These are phyloP conservation scores for Novymonas esmeraldas DNA, from an alignment of 208 protist species.

Conservation along the genomic window DNA sequence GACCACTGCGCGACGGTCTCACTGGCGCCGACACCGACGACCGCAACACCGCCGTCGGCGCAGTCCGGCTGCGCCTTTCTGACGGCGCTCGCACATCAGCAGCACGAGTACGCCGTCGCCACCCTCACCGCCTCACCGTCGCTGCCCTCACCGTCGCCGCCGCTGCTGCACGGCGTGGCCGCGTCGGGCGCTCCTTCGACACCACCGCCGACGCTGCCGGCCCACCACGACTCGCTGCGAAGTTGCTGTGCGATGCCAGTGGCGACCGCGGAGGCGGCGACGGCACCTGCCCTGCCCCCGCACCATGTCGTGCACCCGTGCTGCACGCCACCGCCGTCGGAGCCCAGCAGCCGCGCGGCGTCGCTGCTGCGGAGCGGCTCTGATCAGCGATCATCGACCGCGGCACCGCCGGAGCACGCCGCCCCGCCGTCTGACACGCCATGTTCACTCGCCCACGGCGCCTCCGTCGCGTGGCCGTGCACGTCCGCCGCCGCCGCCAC, in stretches of 20 bases:
- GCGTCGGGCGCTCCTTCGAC: neutral
- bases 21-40: neutral
- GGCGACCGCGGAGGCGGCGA: too few species aligned
- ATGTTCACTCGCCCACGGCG: too few species aligned
- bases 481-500: too few species aligned
- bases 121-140: neutral
- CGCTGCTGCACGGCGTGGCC: neutral
- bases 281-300: too few species aligned
- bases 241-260: too few species aligned
- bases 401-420: too few species aligned
- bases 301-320: too few species aligned
- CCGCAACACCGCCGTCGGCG: neutral
- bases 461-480: too few species aligned
- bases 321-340: neutral
- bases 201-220: neutral
- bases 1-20: neutral
- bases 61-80: slow-evolving; percentile 9
- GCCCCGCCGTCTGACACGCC: too few species aligned
- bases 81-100: slow-evolving; percentile 21
- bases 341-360: neutral
- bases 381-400: too few species aligned
- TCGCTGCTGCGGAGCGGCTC: neutral
- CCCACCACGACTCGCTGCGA: too few species aligned
- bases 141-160: neutral
- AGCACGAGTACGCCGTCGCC: slow-evolving; percentile 1